These are phyloP conservation scores for Fomitiporia mediterranea DNA, from an alignment of 1,284 basidiomycete genomes.

Conservation along the genomic window DNA sequence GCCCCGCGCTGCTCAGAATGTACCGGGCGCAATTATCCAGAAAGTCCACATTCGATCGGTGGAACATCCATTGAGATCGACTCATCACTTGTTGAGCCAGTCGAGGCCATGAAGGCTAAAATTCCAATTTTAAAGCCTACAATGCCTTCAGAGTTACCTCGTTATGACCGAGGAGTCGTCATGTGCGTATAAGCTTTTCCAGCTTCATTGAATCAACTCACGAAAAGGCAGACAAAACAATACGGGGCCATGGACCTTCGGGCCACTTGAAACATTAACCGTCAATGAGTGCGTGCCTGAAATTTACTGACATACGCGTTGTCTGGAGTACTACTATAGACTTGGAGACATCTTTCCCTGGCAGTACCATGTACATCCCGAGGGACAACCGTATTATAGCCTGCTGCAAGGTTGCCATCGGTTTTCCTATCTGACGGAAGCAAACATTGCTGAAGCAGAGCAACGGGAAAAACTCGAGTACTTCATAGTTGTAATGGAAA, in stretches of 20 bases:
- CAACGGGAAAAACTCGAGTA: background rate
- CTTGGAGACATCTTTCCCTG: background rate
- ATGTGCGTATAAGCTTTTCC: background rate
- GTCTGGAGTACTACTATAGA: background rate
- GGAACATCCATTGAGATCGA: background rate
- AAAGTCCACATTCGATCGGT: background rate
- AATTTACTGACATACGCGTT: background rate
- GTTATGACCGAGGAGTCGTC: conserved; percentile 1
- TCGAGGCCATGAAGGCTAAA: background rate
- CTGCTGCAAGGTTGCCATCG: background rate
- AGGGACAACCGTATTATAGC: conserved; percentile 12
- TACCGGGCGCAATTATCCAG: no score
- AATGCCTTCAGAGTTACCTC: background rate
- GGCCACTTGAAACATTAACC: conserved; percentile 6
- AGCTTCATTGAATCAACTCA: no score
- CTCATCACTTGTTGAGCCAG: background rate
- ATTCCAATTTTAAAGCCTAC: background rate
- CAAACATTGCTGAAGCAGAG: background rate
- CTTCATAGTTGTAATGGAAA: conserved; percentile 4
- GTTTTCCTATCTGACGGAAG: conserved; percentile 8
- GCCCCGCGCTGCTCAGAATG: no score
- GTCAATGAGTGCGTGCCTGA: background rate
- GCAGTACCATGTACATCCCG: conserved; percentile 10
- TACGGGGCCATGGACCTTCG: background rate
- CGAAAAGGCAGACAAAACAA: background rate